These are phyloP conservation scores for Saturnispora quitensis DNA, from an alignment of 805 yeast species.

Conservation along the genomic window DNA sequence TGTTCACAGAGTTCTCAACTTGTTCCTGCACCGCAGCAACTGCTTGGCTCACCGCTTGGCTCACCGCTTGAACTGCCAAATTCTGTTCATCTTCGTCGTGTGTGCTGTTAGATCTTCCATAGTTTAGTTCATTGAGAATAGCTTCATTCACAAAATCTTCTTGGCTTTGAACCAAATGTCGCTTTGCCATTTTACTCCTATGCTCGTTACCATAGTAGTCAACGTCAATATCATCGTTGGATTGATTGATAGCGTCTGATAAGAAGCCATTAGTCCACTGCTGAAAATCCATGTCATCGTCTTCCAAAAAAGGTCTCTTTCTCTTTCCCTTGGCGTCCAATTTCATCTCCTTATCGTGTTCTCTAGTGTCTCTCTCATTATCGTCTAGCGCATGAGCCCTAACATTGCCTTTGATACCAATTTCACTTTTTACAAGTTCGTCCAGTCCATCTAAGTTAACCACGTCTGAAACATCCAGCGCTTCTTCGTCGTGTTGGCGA, in stretches of 20 bases:
- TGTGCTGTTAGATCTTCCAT: not conserved
- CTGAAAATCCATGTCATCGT: conserved; percentile 43
- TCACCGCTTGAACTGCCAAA: conserved; percentile 26
- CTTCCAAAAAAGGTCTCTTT: conserved; percentile 24
- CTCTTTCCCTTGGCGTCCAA: not conserved
- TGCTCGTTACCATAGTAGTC: conserved; percentile 5
- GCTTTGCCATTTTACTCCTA: not conserved
- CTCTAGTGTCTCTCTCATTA: not conserved
- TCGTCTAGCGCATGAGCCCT: not conserved
- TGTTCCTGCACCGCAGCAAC: conserved; percentile 11
- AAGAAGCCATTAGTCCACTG: conserved; percentile 46
- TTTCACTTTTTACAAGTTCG: conserved; percentile 3
- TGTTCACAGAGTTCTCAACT: conserved; percentile 16
- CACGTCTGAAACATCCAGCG: conserved; percentile 6
- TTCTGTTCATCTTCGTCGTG: conserved; percentile 23
- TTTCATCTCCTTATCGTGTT: not conserved
- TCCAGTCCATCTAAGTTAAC: conserved; percentile 4
- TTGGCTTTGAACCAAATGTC: not conserved
- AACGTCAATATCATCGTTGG: conserved; percentile 8
- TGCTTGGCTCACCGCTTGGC: conserved; percentile 11
- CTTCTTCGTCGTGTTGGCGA: not conserved
- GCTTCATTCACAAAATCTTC: conserved; percentile 52
- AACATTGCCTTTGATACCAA: not conserved
- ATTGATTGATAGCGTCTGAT: conserved; percentile 31
- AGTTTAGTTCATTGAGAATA: conserved; percentile 48